phyloP scores from a whole-genome alignment of 2,329 filamentous ascomycete species.

The Colletotrichum incanum region DNA sequence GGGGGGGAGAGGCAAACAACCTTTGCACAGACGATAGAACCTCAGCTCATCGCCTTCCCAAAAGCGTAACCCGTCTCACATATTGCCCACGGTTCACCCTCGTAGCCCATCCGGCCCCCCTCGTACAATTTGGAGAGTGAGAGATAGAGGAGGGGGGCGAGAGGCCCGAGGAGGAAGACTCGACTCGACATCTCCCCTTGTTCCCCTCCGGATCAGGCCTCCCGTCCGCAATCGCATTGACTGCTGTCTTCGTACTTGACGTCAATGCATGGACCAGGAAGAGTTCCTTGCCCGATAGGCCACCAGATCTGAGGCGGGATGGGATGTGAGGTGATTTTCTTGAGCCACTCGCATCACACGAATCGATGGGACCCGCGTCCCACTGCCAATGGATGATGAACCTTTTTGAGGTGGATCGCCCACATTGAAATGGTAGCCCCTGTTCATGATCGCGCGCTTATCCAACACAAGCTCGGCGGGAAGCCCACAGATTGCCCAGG shows the following conservation, averaged over 20 bases:
- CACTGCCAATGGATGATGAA: constrained; percentile 1
- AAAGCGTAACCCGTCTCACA: constrained; percentile 41
- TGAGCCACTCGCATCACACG: constrained; percentile 39
- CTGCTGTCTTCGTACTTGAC: constrained; percentile 28
- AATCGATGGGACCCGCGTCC: constrained; percentile 13
- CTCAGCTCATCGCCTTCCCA: constrained; percentile 41
- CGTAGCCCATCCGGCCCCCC: constrained; percentile 2
- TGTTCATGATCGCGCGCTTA: constrained; percentile 20
- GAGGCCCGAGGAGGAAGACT: constrained; percentile 2
- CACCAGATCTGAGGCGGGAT: not conserved
- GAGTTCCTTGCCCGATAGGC: constrained; percentile 17
- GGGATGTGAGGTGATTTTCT: constrained; percentile 10
- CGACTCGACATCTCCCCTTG: not conserved
- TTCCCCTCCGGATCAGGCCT: constrained; percentile 16
- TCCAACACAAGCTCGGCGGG: constrained; percentile 20
- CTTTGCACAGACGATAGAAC: constrained; percentile 40
- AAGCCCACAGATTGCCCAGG: constrained; percentile 9
- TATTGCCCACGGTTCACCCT: constrained; percentile 38
- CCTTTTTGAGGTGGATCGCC: constrained; percentile 16
- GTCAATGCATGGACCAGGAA: constrained; percentile 41
- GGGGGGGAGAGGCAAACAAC: constrained; percentile 35
- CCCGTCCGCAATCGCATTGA: constrained; percentile 36
- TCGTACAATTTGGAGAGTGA: constrained; percentile 4
- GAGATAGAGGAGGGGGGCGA: constrained; percentile 1
- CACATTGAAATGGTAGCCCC: constrained; percentile 9